Evolutionary conservation across 2,329 filamentous ascomycete species (phyloP), one percentile per base, ranked within the genome.

Genomic region (Fusarium udum): DNA sequence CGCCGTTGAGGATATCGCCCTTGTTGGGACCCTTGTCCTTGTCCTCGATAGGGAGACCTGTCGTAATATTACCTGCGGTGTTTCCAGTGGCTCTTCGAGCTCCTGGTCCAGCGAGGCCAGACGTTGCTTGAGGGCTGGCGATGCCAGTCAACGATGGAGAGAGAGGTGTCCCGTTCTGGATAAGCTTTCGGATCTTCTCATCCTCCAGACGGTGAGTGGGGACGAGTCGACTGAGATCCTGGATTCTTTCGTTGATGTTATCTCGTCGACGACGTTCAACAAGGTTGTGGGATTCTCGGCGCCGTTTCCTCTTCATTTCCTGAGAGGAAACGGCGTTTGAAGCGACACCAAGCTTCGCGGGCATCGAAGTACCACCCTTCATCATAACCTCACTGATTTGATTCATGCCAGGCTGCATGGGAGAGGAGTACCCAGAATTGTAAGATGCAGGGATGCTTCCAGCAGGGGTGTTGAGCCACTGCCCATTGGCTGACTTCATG

Each of bases 1-100:
- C 93, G 36, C 96, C 95, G 79, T 98, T 98, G 77, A 99, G 91
- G 67, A 99, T 98, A 78, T 99, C 96, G 55, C 96, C 96, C 85
- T 99, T 99, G 87, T 98, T 98, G 11, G 96, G 96, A 1, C 96
- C 96, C 81, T 98, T 98, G 84, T 99, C 96, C 82, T 98, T 98
- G 76, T 98, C 96, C 78, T 99, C 96, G 40, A 97, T 89, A 1
- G 96, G 95, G 36, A 98, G 88, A 20, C 95, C 95, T 73, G 95
- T 95, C 11, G 95, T 97, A 78, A 98, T 98, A 80, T 93, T 97
- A 42, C 93, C 93, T 12, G 91, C 87, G 12, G 82, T 83, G n/a
- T 86, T 87, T 59, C 92, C 90, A 37, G 92, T 90, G 36, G 95
- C 95, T 71, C 95, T 91, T 73, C 95, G 90, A 45, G 94, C 95